phyloP scores from a whole-genome alignment of 805 yeast genomes.

The Komagataella kurtzmanii region DNA sequence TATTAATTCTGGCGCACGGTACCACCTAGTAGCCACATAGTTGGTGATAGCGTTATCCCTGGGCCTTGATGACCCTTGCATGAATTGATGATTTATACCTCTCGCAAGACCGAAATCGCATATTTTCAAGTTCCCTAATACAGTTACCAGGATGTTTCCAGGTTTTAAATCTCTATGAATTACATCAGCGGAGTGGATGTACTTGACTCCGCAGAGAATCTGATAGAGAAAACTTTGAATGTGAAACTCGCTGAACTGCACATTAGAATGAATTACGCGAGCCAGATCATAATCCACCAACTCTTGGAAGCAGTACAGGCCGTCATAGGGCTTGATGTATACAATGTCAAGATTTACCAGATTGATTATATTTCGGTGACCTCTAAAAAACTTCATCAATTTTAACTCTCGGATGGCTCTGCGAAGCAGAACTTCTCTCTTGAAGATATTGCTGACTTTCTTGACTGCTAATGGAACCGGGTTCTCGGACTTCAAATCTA shows the following conservation, averaged over 20 bases:
- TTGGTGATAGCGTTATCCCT: slow-evolving; percentile 44
- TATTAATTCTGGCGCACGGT: slow-evolving; percentile 85
- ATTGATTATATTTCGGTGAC: slow-evolving; percentile 70
- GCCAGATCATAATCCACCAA: slow-evolving; percentile 73
- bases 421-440: slow-evolving; percentile 50
- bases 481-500: slow-evolving; percentile 29
- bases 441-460: slow-evolving; percentile 61
- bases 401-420: slow-evolving; percentile 78
- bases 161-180: slow-evolving; percentile 91
- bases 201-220: slow-evolving; percentile 73
- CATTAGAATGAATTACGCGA: slow-evolving; percentile 62
- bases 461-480: slow-evolving; percentile 55
- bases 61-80: slow-evolving; percentile 18
- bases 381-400: slow-evolving; percentile 70
- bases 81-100: slow-evolving; percentile 33
- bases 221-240: slow-evolving; percentile 68
- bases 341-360: slow-evolving; percentile 67
- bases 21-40: slow-evolving; percentile 93
- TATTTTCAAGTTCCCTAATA: slow-evolving; percentile 65
- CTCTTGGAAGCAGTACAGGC: slow-evolving; percentile 83
- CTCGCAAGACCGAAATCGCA: slow-evolving; percentile 93
- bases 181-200: slow-evolving; percentile 85
- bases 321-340: slow-evolving; percentile 56
- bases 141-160: slow-evolving; percentile 69
- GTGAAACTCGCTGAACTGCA: slow-evolving; percentile 76